Base-by-base conservation (phyloP, 805 yeast species). In the Kluyveromyces aestuarii region DNA sequence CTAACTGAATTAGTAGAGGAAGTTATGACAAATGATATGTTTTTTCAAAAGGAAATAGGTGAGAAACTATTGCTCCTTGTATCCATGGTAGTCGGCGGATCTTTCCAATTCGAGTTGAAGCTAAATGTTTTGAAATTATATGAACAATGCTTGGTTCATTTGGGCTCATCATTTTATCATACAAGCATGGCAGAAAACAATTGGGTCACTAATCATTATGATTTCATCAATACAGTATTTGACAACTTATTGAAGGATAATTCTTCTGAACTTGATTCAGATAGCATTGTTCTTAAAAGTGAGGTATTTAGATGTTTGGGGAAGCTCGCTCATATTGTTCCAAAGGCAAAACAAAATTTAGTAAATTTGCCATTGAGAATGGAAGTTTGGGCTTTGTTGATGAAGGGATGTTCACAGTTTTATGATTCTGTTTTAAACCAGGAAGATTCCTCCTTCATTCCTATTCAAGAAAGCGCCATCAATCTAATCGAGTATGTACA, bases 1-100 rank as follows among this genome's bases (percentile, higher is more conserved):
- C 68, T 87, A 41, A 79, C 76, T 55, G 97, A 91, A 52, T 72
- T 93, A 21, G 82, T 89, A 52, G 93, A 86, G 58, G 97, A 93
- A 59, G 73, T 89, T 45, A 79, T 93, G 30, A 77, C 91, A 2
- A 96, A 88, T 50, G 88, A 82, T 36, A 91, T 87, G 64, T 91
- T 90, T 61, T 86, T 89, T 72, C 83, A 79, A 47, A 83, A 79
- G 10, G 86, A 85, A 1, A 73, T 83, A 40, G 91, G 90, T 2
- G 52, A 62, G 17, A 72, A 72, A 40, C 72, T 86, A 0, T 69
- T 81, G 38, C 64, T 71, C 33, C 76, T 80, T 37, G 73, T 85
- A 47, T 65, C 73, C 38, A 60, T 61, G 40, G 58, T 81, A 27
- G 59, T 80, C 30, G 46, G 41, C 8, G 48, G 47, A n/a, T 61